Base-by-base conservation (phyloP, 2,329 filamentous ascomycete species). In the Botrytis paeoniae region DNA sequence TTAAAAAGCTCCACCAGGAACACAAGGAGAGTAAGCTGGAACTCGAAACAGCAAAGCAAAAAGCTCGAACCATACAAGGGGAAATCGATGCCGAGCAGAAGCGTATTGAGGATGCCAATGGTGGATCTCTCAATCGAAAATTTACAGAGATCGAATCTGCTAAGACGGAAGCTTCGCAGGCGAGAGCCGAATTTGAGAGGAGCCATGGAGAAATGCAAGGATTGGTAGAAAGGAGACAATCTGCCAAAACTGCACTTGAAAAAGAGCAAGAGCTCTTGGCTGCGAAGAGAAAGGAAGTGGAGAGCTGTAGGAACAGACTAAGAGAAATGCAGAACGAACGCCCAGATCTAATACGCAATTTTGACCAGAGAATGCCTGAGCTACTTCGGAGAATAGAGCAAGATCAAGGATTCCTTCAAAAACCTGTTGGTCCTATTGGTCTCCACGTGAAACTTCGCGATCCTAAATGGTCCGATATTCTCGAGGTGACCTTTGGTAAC, bases 351-450 rank as follows among this genome's bases (percentile, higher is more conserved):
- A 88, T 89, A 62, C 87, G 87, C 73, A 91, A 87, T 0, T 98
- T 92, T 78, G 88, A 90, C 60, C 81, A 82, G 1, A 87, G 86
- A 59, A 87, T 97, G 78, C 85, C 86, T 1, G 82, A 85, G 2
- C 86, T 98, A 4, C 82, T 97, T 10, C 85, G 83, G 70, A 87
- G 86, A n/a, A 93, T 98, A 74, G 85, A 89, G 9, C 83, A 85
- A n/a, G 93, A 97, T 73, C 81, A 75, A 3, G 85, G 89, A 0
- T 98, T 97, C 79, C 84, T 85, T 37, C 84, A 88, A 61, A 91
- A 87, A 75, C 96, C 96, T 3, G 85, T 98, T 48, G 96, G 96
- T 0, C 96, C 96, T 0, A 85, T 98, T 22, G 96, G 95, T 43
- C 85, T 89, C 37, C 88, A 96, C 78, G 86, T 99, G 69, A 90